Base-by-base conservation (phyloP, 352 stramenopile genomes). In the Phytophthora sansomeana region DNA sequence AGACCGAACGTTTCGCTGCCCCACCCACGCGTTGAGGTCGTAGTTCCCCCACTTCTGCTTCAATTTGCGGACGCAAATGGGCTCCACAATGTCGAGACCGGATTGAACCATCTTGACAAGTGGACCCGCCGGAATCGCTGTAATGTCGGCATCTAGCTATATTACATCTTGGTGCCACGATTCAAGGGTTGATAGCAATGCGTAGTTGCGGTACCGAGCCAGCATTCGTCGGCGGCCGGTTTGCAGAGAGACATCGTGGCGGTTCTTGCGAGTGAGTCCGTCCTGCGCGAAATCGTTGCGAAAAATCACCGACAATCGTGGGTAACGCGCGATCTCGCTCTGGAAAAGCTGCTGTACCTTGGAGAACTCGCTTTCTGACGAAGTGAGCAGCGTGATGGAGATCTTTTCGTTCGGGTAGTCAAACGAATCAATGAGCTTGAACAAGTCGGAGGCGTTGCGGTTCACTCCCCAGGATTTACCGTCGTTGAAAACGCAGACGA, bases 71-170 rank as follows among this genome's bases (percentile, higher is more conserved):
- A 41, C 33, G 32, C 64, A 72, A 9, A 62, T 57, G 24, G 64
- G 64, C 14, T 38, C 49, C 44, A 72, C 5, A 39, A 72, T 72
- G 14, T 72, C 64, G 6, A 55, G 50, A 24, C 36, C 38, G 2
- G 42, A 69, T 33, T 48, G 41, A 11, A 75, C 63, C 75, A 84
- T 83, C 43, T 78, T 84, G 13, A 51, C 33, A 4, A 77, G 47
- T 0, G 83, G 44, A 0, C 30, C 43, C 5, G 43, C 4, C 7
- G 77, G 77, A 33, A 85, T 53, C 9, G 57, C 41, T 19, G 63
- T 38, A 8, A 83, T 50, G n/a, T 85, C 77, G n/a, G 67, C 68
- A 42, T 85, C 74, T 4, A 85, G 32, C 70, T 69, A 85, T 47
- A 85, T 21, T 2, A 82, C 74, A 28, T 78, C 64, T 17, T 75